Percentiles rank a stretch among this genome's conserved stretches.
phyloP scores from a whole-genome alignment of 306 rosid genomes.

The Elaeagnus macrophylla region DNA sequence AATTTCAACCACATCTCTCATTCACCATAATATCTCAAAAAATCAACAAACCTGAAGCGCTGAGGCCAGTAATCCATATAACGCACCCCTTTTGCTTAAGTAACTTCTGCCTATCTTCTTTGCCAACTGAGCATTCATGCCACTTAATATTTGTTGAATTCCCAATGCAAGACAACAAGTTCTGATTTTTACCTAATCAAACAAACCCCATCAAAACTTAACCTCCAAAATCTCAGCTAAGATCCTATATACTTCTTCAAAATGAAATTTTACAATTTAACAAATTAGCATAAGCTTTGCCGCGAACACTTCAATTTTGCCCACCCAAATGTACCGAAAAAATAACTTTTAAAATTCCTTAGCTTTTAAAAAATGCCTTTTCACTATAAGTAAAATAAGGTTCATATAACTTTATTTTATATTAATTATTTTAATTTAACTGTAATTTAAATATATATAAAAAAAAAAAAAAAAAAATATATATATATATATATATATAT shows the following conservation, averaged over 20 bases:
- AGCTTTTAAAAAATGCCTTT: too few species aligned
- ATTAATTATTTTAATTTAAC: too few species aligned
- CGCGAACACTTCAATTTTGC: not conserved
- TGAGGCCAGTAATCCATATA: slow-evolving; percentile 88
- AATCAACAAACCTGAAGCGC: slow-evolving; percentile 64
- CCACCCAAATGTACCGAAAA: not conserved
- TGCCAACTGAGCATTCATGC: slow-evolving; percentile 69
- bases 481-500: too few species aligned
- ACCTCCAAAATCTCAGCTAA: slow-evolving; percentile 3
- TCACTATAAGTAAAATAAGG: too few species aligned
- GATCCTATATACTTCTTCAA: not conserved
- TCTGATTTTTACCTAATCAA: slow-evolving; percentile 31
- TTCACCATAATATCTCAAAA: slow-evolving; percentile 5
- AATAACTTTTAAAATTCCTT: too few species aligned
- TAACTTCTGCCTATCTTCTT: slow-evolving; percentile 68
- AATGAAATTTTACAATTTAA: too few species aligned
- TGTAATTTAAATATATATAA: too few species aligned
- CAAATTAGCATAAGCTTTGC: not conserved
- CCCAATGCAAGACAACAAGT: slow-evolving; percentile 45
- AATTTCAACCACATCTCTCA: not conserved
- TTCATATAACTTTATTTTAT: too few species aligned
- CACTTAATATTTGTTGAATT: slow-evolving; percentile 74
- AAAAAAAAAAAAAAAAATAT: too few species aligned
- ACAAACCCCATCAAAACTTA: slow-evolving; percentile 13
- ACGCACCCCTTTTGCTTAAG: slow-evolving; percentile 85